phyloP scores from a whole-genome alignment of 202 grass and related monocot species.

The Tripidium arundinaceum region DNA sequence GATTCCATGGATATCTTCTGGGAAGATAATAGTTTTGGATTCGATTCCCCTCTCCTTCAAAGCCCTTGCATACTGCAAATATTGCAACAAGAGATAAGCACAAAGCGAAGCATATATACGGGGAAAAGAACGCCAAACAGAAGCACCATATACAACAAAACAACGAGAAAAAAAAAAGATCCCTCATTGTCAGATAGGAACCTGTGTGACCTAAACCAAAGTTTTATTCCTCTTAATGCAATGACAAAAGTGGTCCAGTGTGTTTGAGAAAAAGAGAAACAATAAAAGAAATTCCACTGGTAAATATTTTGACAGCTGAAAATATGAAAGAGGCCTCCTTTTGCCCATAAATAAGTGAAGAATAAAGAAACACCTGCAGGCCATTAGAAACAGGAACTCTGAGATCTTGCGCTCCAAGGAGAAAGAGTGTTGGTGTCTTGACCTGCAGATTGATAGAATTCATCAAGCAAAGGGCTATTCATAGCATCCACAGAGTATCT shows the following conservation, averaged over 20 bases:
- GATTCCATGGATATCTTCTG: slow-evolving; percentile 80
- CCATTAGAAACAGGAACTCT: slow-evolving; percentile 97
- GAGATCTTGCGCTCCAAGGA: slow-evolving; percentile 92
- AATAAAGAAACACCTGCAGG: slow-evolving; percentile 60
- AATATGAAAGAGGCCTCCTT: neutral
- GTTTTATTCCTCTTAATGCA: neutral
- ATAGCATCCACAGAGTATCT: neutral
- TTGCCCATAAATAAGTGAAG: neutral
- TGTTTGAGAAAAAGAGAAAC: neutral
- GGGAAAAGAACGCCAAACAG: neutral
- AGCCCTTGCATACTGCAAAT: slow-evolving; percentile 69
- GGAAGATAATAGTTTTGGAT: slow-evolving; percentile 81
- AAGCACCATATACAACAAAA: neutral
- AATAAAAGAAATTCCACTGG: neutral
- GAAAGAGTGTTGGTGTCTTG: slow-evolving; percentile 73
- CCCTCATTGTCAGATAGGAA: neutral
- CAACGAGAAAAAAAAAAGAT: neutral
- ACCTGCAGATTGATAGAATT: slow-evolving; percentile 53
- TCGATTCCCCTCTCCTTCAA: slow-evolving; percentile 83
- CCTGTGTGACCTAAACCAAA: neutral
- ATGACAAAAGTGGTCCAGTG: neutral
- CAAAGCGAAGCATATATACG: neutral
- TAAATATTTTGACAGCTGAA: slow-evolving; percentile 1
- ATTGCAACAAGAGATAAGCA: neutral
- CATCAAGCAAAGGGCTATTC: slow-evolving; percentile 16